Base-by-base conservation (phyloP, 495 filamentous ascomycete genomes). In the Annulohypoxylon maeteangense region DNA sequence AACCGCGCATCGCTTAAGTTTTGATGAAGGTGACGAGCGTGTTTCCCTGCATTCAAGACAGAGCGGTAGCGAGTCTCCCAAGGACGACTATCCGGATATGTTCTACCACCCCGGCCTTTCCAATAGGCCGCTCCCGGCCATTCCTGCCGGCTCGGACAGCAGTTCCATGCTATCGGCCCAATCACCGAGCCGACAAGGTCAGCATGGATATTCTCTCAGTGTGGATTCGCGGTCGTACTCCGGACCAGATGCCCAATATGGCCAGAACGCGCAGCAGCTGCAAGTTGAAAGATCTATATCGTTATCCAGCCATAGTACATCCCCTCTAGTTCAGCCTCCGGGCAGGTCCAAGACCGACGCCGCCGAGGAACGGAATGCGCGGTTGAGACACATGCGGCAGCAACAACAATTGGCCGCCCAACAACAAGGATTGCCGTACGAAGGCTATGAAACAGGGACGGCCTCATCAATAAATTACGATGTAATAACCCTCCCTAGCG, bases 291-390 rank as follows among this genome's bases (percentile, higher is more conserved):
- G 96, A 77, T 96, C 94, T 11, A 92, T 92, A 5, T 97, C 94
- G 34, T 76, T 98, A 47, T 89, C 91, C 25, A 92, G 87, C 68
- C 91, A 94, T 76, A 90, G 89, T 65, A 93, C 90, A 72, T 90
- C 92, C 18, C 94, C 94, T 58, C 90, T 90, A 73, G 85, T 94
- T 70, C 85, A 92, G 63, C 87, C 93, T 40, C 94, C 94, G 34
- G 91, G 92, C 40, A 89, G 95, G 65, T 97, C 95, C 4, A 93
- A 97, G 82, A 99, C 95, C 18, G 95, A 99, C 80, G 95, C 95
- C 22, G 91, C 95, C 53, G 85, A 89, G 64, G 83, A 84, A 48
- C 78, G 80, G 36, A 84, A 82, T 69, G 76, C 84, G 40, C 84
- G 89, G 51, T 86, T 85, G 75, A 87, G 87, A 75, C 88, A 91